These are phyloP conservation scores for Fomitiporia mediterranea DNA, from an alignment of 1,284 basidiomycete species.

Conservation along the genomic window DNA sequence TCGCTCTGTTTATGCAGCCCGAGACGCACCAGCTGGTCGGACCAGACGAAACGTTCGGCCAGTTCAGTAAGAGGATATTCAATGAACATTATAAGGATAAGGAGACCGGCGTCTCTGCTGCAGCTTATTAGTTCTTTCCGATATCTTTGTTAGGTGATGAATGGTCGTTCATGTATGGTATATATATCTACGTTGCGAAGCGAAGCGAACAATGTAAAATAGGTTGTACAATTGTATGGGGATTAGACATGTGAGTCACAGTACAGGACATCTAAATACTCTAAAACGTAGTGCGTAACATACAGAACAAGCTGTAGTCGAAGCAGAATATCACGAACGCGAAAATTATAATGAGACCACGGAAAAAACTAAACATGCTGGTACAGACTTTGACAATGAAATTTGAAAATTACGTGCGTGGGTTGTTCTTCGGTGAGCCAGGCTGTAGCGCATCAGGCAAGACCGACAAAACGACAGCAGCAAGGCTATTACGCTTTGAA, in stretches of 20 bases:
- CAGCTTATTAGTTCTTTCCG: background rate
- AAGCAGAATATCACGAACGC: background rate
- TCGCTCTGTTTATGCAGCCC: conserved; percentile 91
- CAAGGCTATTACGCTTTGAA: conserved; percentile 56
- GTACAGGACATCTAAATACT: conserved; percentile 3
- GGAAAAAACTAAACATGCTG: no score
- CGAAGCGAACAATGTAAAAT: background rate
- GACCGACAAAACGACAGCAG: conserved; percentile 25
- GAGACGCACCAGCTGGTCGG: conserved; percentile 75
- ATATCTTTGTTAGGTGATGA: no score
- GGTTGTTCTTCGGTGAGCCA: conserved; percentile 11
- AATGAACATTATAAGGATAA: conserved; percentile 65
- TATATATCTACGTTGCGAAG: no score
- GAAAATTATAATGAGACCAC: no score
- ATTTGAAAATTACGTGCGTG: background rate
- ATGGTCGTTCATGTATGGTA: no score
- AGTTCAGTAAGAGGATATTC: conserved; percentile 82
- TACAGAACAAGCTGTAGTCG: background rate
- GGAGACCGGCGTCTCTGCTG: conserved; percentile 21
- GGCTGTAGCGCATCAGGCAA: conserved; percentile 15
- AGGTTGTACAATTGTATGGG: background rate
- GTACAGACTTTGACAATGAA: conserved; percentile 2
- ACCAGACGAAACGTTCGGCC: conserved; percentile 71
- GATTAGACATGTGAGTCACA: conserved; percentile 8
- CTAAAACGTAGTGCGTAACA: background rate